Base-by-base conservation (phyloP, 495 filamentous ascomycete genomes). In the Pseudomonodictys pantanalensis region DNA sequence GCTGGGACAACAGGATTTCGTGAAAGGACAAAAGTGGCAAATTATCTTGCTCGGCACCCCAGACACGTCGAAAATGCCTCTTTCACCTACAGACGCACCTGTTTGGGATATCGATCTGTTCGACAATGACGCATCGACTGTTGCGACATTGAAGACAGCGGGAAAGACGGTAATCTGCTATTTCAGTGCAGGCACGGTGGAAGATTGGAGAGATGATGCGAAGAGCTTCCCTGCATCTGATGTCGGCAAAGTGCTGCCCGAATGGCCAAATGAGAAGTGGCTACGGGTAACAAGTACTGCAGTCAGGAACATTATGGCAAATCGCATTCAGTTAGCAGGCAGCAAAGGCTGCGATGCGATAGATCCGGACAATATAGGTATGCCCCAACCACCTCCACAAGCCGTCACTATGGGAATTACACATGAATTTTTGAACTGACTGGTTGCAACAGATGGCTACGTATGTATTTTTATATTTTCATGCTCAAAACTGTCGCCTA, bases 181-280 rank as follows among this genome's bases (percentile, higher is more conserved):
- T 67, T 89, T 89, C 73, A 84, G 81, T 15, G 87, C 86, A 0
- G 87, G 87, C 3, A 82, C 78, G 4, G 84, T 76, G 55, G 84
- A 87, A 69, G 63, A 79, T 60, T 83, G 77, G 73, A 79, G 86
- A 12, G 66, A 73, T 3, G 87, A 90, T 66, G 72, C 79, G 5
- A 46, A 43, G 47, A 33, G 77, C 0, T 89, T 89, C 70, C 26
- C 65, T 0, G 17, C 42, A 2, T 58, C 69, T 0, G 86, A 87
- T 50, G 54, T 81, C 11, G 86, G 83, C 12, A 73, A 76, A 2
- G 60, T 67, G 7, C 68, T 90, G 1, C 74, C 77, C 25, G 82
- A 79, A n/a, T 90, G 87, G 86, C 73, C 78, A 0, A 79, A 80
- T 50, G 87, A 90, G 75, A 74, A 73, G 35, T 90, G 87, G 87